phyloP scores from a whole-genome alignment of 208 protist genomes.

The Crithidia brevicula region DNA sequence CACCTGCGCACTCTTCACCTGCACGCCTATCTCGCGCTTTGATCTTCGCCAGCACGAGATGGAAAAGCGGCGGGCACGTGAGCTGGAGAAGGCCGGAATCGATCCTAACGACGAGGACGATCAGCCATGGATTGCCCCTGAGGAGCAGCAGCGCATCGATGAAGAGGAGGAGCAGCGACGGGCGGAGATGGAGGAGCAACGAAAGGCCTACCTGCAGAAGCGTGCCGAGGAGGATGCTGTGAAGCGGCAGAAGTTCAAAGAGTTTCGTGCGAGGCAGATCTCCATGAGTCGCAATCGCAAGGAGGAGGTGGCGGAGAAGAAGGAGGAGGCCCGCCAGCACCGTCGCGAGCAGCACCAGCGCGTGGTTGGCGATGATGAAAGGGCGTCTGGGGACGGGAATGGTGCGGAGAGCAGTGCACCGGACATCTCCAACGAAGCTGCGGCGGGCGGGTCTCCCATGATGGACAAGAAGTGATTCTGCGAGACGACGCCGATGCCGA shows the following conservation, averaged over 20 bases:
- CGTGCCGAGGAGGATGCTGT: constrained; percentile 64
- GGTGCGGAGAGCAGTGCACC: neutral
- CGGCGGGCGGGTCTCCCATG: neutral
- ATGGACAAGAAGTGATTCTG: constrained; percentile 3
- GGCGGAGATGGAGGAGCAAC: constrained; percentile 60
- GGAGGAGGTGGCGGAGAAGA: constrained; percentile 47
- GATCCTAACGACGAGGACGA: constrained; percentile 65
- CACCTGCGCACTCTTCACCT: neutral
- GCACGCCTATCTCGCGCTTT: constrained; percentile 52
- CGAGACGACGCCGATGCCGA: no score
- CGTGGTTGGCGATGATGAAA: constrained; percentile 18
- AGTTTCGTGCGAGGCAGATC: constrained; percentile 76
- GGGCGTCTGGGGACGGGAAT: constrained; percentile 1
- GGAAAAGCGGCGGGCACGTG: constrained; percentile 70
- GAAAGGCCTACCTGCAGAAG: constrained; percentile 56
- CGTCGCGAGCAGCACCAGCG: constrained; percentile 35
- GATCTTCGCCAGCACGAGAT: constrained; percentile 79
- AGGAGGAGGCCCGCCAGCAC: constrained; percentile 40
- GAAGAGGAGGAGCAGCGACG: constrained; percentile 56
- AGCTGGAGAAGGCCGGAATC: constrained; percentile 76
- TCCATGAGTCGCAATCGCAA: constrained; percentile 78
- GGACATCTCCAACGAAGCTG: neutral
- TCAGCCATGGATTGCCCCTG: constrained; percentile 64
- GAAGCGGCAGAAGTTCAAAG: constrained; percentile 76
- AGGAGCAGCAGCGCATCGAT: constrained; percentile 77